Evolutionary conservation across 495 filamentous ascomycete species (phyloP).

Genomic region (Cenococcum geophilum): DNA sequence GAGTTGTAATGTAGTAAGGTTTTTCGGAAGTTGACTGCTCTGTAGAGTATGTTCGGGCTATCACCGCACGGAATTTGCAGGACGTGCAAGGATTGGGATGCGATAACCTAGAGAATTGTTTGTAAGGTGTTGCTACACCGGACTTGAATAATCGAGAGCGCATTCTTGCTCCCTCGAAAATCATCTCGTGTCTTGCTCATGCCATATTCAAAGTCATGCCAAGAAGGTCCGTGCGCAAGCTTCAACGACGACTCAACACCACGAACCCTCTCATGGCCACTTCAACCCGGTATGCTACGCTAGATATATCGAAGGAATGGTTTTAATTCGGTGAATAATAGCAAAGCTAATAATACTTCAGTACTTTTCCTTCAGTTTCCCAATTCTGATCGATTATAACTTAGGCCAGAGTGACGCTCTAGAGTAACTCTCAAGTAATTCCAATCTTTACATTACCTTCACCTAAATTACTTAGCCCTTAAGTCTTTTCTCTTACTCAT

Average conservation of each 20-base stretch:
- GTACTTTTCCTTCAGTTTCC: too few relatives aligned
- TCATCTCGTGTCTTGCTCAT: background rate
- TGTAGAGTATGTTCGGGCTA: conserved; percentile 4
- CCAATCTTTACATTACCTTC: too few relatives aligned
- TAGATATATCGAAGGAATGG: too few relatives aligned
- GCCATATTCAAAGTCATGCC: background rate
- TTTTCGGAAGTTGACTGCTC: conserved; percentile 43
- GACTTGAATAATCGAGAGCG: conserved; percentile 11
- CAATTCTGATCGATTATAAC: too few relatives aligned
- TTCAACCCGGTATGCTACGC: background rate
- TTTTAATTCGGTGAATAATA: too few relatives aligned
- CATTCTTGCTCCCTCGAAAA: conserved; percentile 8
- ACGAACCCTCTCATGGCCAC: background rate
- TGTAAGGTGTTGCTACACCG: background rate
- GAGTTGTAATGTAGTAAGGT: conserved; percentile 92
- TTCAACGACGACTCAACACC: background rate
- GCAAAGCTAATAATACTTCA: too few relatives aligned
- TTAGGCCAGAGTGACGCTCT: too few relatives aligned
- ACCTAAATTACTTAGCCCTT: too few relatives aligned
- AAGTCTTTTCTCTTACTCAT: too few relatives aligned
- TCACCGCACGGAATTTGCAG: conserved; percentile 7
- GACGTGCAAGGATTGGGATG: conserved; percentile 10
- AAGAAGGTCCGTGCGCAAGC: background rate
- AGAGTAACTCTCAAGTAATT: too few relatives aligned
- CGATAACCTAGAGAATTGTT: background rate